These are phyloP conservation scores for Candida xyloterini DNA, from an alignment of 805 yeast genomes.

Conservation along the genomic window DNA sequence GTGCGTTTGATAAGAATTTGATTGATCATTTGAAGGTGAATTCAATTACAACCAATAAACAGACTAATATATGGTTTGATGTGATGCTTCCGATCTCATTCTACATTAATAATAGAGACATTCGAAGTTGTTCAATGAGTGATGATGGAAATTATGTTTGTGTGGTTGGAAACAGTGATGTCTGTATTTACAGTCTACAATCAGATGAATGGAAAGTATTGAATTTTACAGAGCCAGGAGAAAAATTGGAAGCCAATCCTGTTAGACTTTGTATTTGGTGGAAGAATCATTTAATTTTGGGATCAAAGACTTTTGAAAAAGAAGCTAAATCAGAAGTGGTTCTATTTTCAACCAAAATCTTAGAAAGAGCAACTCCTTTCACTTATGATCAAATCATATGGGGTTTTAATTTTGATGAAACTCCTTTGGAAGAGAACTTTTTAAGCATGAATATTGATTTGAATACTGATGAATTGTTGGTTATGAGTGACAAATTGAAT, in stretches of 20 bases:
- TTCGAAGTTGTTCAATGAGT: slow-evolving; percentile 40
- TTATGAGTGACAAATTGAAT: slow-evolving; percentile 31
- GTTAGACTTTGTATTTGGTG: slow-evolving; percentile 38
- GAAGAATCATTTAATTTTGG: slow-evolving; percentile 32
- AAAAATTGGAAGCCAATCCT: slow-evolving; percentile 31
- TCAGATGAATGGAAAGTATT: slow-evolving; percentile 48
- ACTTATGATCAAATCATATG: slow-evolving; percentile 31
- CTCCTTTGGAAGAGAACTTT: slow-evolving; percentile 27
- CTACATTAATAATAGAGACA: slow-evolving; percentile 41
- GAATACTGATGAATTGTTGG: slow-evolving; percentile 28
- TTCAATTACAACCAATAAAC: slow-evolving; percentile 29
- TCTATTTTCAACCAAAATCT: slow-evolving; percentile 27
- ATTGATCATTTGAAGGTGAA: slow-evolving; percentile 33
- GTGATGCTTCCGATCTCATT: slow-evolving; percentile 45
- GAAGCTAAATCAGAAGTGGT: slow-evolving; percentile 31
- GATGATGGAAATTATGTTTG: slow-evolving; percentile 49
- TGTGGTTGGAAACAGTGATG: slow-evolving; percentile 47
- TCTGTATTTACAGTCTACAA: slow-evolving; percentile 39
- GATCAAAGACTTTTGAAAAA: slow-evolving; percentile 22
- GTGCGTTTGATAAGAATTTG: slow-evolving; percentile 44
- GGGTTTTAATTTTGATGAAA: slow-evolving; percentile 33
- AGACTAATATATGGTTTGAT: slow-evolving; percentile 45
- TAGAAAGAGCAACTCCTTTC: slow-evolving; percentile 25
- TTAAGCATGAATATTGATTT: slow-evolving; percentile 30
- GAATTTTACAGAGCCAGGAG: slow-evolving; percentile 30